phyloP scores from a whole-genome alignment of 805 yeast genomes.

The Candida alai region DNA sequence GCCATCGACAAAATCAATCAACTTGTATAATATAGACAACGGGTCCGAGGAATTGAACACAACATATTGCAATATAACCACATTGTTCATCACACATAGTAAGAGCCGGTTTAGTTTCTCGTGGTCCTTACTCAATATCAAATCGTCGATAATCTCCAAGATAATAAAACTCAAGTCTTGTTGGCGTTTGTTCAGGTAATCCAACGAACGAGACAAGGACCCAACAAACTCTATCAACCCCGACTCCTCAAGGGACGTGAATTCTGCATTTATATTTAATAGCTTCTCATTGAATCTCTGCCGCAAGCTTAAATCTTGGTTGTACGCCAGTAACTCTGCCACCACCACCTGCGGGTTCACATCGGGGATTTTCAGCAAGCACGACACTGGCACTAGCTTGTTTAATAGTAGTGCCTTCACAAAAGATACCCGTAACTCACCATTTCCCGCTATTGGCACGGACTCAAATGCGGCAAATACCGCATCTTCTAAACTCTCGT shows the following conservation, averaged over 20 bases:
- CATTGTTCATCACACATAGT: constrained; percentile 45
- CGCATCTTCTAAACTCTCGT: constrained; percentile 16
- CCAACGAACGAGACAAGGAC: constrained; percentile 18
- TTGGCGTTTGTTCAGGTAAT: constrained; percentile 21
- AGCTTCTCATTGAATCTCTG: constrained; percentile 29
- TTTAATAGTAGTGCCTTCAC: constrained; percentile 29
- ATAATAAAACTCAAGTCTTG: constrained; percentile 20
- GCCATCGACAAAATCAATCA: constrained; percentile 48
- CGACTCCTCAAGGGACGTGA: constrained; percentile 39
- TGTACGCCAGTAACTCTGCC: constrained; percentile 25
- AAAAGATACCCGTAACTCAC: constrained; percentile 21
- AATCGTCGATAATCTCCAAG: constrained; percentile 18
- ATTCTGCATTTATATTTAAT: constrained; percentile 32
- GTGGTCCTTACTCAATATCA: constrained; percentile 23
- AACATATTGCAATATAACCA: constrained; percentile 34
- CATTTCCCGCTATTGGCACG: background rate
- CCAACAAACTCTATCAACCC: constrained; percentile 27
- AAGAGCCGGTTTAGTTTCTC: constrained; percentile 44
- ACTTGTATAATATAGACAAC: constrained; percentile 38
- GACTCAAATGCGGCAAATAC: constrained; percentile 14
- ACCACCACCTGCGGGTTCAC: constrained; percentile 20
- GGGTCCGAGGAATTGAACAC: constrained; percentile 44
- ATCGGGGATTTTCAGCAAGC: constrained; percentile 23
- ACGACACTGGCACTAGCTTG: constrained; percentile 19
- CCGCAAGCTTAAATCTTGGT: constrained; percentile 18